Conservation (phyloP, 2,329 filamentous ascomycete species). For the Sordariomycetes sp. region DNA sequence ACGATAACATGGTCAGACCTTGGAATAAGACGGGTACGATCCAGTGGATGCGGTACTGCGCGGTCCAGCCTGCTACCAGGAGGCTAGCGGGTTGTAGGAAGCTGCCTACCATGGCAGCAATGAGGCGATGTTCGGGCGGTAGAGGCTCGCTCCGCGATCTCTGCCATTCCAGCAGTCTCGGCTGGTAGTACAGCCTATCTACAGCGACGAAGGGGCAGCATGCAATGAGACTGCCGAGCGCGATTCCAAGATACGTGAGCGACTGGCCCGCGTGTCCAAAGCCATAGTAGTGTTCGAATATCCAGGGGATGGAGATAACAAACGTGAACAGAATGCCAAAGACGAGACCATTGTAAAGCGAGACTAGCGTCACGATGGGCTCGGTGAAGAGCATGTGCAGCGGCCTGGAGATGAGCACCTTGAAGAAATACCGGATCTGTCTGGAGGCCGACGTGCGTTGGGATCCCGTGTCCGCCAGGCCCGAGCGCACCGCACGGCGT, state of each 20-base stretch:
- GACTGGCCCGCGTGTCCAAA: conserved; percentile 53
- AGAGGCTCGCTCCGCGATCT: conserved; percentile 37
- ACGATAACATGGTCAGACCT: conserved; percentile 14
- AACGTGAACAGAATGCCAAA: conserved; percentile 51
- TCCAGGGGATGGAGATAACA: conserved; percentile 55
- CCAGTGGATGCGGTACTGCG: conserved; percentile 12
- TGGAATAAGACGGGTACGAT: conserved; percentile 15
- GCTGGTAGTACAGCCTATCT: conserved; percentile 47
- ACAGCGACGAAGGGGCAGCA: conserved; percentile 25
- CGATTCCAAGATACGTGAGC: conserved; percentile 59
- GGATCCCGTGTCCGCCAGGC: conserved; percentile 14
- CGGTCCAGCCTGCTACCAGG: conserved; percentile 63
- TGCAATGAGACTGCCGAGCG: conserved; percentile 54
- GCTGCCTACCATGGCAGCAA: conserved; percentile 51
- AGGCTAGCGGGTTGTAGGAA: conserved; percentile 53
- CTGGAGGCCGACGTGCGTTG: conserved; percentile 13
- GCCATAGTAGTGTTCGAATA: conserved; percentile 51
- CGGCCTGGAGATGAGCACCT: conserved; percentile 48
- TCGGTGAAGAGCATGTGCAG: conserved; percentile 63
- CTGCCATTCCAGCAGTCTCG: conserved; percentile 36
- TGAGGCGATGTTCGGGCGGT: conserved; percentile 57
- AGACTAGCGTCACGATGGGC: conserved; percentile 58
- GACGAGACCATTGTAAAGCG: conserved; percentile 57
- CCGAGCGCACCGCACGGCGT: conserved; percentile 28
- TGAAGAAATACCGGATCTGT: conserved; percentile 15